Evolutionary conservation across 2,329 filamentous ascomycete genomes (phyloP).

Genomic region (Bipolaris sorokiniana): DNA sequence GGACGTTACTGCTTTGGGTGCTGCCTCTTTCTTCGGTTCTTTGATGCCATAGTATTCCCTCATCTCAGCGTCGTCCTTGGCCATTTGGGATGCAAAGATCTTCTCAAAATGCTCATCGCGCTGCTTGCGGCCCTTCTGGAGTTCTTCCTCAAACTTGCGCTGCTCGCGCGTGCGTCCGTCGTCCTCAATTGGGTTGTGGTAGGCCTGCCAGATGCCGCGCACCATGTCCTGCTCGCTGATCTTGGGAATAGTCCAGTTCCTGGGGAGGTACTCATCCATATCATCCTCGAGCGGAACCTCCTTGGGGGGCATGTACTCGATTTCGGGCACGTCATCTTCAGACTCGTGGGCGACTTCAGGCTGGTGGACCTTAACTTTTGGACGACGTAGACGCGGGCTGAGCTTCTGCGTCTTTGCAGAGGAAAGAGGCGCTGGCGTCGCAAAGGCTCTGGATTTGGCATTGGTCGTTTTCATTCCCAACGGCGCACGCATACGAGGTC

Average conservation of each 20-base stretch:
- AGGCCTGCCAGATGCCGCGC: conserved; percentile 58
- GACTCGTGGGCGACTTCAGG: conserved; percentile 60
- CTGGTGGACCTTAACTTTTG: conserved; percentile 68
- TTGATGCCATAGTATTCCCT: conserved; percentile 38
- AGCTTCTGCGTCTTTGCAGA: conserved; percentile 70
- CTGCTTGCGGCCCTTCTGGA: conserved; percentile 55
- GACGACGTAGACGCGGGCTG: conserved; percentile 61
- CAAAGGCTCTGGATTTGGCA: conserved; percentile 75
- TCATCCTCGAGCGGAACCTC: conserved; percentile 68
- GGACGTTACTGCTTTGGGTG: conserved; percentile 21
- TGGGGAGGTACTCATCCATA: conserved; percentile 67
- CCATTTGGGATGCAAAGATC: conserved; percentile 67
- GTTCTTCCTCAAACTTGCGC: conserved; percentile 59
- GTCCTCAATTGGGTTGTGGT: conserved; percentile 65
- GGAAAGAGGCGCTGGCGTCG: conserved; percentile 69
- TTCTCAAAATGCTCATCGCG: conserved; percentile 71
- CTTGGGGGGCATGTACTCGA: conserved; percentile 87
- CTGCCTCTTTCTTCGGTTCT: conserved; percentile 35
- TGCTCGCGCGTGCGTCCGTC: conserved; percentile 69
- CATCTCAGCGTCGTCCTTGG: conserved; percentile 58
- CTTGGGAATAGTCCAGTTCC: conserved; percentile 59
- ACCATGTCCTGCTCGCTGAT: conserved; percentile 62
- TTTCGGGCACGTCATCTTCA: conserved; percentile 69
- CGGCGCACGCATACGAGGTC: conserved; percentile 71
- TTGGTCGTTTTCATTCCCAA: conserved; percentile 97